Base-by-base conservation (phyloP, 1,139 yeast species). In the Kurtzmaniella quercitrusa region DNA sequence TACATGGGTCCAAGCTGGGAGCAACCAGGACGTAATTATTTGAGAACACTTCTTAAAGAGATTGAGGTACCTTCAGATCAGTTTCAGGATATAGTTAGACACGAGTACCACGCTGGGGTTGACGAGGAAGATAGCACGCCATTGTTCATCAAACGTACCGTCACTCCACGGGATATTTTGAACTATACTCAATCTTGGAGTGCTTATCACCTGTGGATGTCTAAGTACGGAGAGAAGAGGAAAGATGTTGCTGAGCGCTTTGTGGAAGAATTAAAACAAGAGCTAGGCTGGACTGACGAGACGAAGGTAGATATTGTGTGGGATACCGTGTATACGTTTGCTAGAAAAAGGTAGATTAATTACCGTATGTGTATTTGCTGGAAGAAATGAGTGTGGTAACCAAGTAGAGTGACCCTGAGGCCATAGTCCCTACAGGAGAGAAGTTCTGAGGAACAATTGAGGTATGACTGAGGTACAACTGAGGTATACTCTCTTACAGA, bases 1-100 rank as follows among this genome's bases (percentile, higher is more conserved):
- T 73, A 66, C 49, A 65, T 86, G 67, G 95, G 94, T 0, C 80
- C 82, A 0, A 79, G 73, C 53, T 87, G 90, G 85, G 80, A 82
- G 50, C 81, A 82, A 49, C 94, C 95, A 0, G 95, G 95, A 2
- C 73, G 87, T 46, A 53, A 65, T 23, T 67, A 68, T 21, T 64
- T 86, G 23, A 61, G 83, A 23, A 56, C 66, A 9, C 64, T 79
- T 49, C 64, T 75, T 55, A 63, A 60, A 19, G 75, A 72, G 11
- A 58, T 63, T 10, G 49, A 65, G n/a, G 68, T 77, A 0, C 79
- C 83, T 6, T 34, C 44, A 0, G 61, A 59, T 1, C 52, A 62
- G 16, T 82, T 68, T 51, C 49, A 57, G 3, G 71, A 78, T 50
- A 59, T 79, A 7, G 54, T 61, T 16, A 62, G 71, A 39, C 63